phyloP scores from a whole-genome alignment of 2,329 filamentous ascomycete genomes.

The Hortaea sp. region DNA sequence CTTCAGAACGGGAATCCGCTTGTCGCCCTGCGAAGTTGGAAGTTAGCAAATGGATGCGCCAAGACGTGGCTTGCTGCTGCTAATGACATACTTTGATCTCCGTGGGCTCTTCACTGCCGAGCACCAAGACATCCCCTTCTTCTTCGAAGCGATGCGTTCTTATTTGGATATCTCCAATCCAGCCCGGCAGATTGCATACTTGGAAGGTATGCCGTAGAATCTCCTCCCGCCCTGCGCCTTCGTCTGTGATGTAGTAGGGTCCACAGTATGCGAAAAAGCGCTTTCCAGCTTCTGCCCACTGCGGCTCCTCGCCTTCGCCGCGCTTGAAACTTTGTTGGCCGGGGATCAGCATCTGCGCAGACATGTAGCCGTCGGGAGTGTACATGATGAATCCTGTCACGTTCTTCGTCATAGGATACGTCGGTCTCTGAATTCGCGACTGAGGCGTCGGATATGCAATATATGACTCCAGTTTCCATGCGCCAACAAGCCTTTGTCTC shows the following conservation, averaged over 20 bases:
- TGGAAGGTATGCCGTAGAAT: slow-evolving; percentile 28
- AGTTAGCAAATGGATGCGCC: background rate
- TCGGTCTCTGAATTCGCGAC: slow-evolving; percentile 25
- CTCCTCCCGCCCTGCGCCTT: slow-evolving; percentile 24
- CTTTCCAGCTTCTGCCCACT: slow-evolving; percentile 30
- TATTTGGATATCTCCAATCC: slow-evolving; percentile 28
- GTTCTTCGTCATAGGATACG: slow-evolving; percentile 28
- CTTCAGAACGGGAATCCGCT: slow-evolving; percentile 27
- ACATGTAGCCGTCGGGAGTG: slow-evolving; percentile 31
- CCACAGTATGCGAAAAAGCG: slow-evolving; percentile 28
- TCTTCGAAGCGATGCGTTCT: slow-evolving; percentile 29
- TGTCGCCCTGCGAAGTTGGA: slow-evolving; percentile 21
- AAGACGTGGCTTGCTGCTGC: background rate
- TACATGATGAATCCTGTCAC: slow-evolving; percentile 30
- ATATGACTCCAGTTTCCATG: slow-evolving; percentile 30
- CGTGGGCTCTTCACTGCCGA: slow-evolving; percentile 29
- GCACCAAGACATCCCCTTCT: slow-evolving; percentile 27
- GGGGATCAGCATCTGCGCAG: slow-evolving; percentile 28
- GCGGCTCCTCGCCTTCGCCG: slow-evolving; percentile 27
- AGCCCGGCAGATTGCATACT: slow-evolving; percentile 29
- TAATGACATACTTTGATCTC: slow-evolving; percentile 26
- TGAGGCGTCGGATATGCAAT: slow-evolving; percentile 27
- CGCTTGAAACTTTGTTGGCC: slow-evolving; percentile 29
- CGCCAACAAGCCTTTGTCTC: slow-evolving; percentile 24
- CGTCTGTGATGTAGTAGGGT: slow-evolving; percentile 29